Conservation (phyloP, 345 rosid species). For the Brassica incana region DNA sequence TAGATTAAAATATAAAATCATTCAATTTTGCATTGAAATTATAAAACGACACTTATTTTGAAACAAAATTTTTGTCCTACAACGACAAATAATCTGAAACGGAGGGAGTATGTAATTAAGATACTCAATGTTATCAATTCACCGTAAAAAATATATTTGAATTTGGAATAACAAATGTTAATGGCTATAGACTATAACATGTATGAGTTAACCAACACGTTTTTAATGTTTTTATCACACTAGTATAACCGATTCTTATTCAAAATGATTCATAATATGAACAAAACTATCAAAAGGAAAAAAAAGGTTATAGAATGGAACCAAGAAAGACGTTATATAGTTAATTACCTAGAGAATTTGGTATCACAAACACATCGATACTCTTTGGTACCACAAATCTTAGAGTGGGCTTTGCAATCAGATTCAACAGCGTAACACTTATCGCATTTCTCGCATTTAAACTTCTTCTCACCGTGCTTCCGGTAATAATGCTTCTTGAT, state of each 20-base stretch:
- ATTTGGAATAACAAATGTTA: neutral
- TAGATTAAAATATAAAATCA: too few relatives aligned
- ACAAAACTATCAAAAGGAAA: neutral
- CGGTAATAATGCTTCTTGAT: slow-evolving; percentile 71
- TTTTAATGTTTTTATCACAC: neutral
- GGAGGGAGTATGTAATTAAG: neutral
- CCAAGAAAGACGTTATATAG: slow-evolving; percentile 10
- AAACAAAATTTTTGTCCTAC: too few relatives aligned
- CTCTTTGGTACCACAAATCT: slow-evolving; percentile 63
- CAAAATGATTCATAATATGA: neutral
- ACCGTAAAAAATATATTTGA: neutral
- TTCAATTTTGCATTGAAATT: too few relatives aligned
- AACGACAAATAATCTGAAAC: too few relatives aligned
- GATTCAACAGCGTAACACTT: slow-evolving; percentile 75
- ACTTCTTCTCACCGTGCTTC: slow-evolving; percentile 76
- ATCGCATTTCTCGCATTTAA: slow-evolving; percentile 75
- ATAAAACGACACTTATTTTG: too few relatives aligned
- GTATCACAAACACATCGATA: slow-evolving; percentile 79
- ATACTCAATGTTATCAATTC: neutral
- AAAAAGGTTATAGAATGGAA: neutral
- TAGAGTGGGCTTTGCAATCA: slow-evolving; percentile 83
- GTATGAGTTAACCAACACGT: neutral
- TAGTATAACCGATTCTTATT: neutral
- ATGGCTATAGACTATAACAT: neutral
- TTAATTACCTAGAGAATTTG: slow-evolving; percentile 65